Conservation (phyloP, 768 basidiomycete species). For the Sporobolomyces pararoseus region DNA sequence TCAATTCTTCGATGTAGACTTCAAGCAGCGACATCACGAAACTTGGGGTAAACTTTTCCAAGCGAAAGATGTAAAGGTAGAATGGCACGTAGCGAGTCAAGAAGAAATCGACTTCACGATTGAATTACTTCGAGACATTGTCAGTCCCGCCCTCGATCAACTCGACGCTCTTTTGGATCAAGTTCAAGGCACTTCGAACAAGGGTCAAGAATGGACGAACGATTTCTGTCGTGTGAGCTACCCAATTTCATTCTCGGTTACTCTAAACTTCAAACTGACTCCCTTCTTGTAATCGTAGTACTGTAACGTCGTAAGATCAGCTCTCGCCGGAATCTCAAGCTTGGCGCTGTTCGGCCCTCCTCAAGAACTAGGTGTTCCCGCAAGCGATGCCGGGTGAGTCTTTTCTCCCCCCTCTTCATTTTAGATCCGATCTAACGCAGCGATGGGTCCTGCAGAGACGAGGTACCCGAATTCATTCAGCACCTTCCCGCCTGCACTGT, state of each 20-base stretch:
- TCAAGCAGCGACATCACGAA: constrained; percentile 35
- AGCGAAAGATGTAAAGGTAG: constrained; percentile 67
- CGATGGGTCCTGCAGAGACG: constrained; percentile 54
- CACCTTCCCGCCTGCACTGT: constrained; percentile 61
- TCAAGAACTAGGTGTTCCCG: constrained; percentile 55
- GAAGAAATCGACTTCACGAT: constrained; percentile 73
- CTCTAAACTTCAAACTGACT: not conserved
- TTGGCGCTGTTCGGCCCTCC: constrained; percentile 59
- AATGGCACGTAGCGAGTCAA: constrained; percentile 72
- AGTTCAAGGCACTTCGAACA: constrained; percentile 57
- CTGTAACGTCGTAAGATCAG: constrained; percentile 68
- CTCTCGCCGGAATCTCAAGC: constrained; percentile 70
- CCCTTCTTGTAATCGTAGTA: constrained; percentile 50
- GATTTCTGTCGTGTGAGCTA: constrained; percentile 68
- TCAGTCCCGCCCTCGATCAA: constrained; percentile 60
- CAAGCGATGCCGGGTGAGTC: constrained; percentile 67
- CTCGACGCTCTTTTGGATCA: constrained; percentile 61
- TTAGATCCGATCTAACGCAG: too few species aligned
- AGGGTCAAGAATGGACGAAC: constrained; percentile 69
- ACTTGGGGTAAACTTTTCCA: constrained; percentile 77
- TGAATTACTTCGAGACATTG: constrained; percentile 62
- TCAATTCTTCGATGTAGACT: too few species aligned
- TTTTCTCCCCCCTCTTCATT: not conserved
- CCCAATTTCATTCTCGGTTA: too few species aligned
- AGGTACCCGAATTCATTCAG: constrained; percentile 73